Evolutionary conservation across 148 eudicot genomes (phyloP).

Genomic region (Spergularia marina): DNA sequence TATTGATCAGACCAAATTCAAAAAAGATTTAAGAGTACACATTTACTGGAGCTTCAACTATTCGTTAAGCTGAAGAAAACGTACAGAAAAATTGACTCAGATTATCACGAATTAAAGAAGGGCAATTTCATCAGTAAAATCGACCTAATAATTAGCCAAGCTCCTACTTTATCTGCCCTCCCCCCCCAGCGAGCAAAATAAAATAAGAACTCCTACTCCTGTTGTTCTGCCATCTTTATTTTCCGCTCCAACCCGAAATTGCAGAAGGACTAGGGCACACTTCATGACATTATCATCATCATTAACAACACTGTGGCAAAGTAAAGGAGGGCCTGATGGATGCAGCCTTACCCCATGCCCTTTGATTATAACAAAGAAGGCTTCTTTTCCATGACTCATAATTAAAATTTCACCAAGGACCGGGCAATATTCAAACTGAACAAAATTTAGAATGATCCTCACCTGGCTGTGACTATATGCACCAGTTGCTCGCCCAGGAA

Average conservation of each 20-base stretch:
- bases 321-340: no score
- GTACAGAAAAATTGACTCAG: not conserved
- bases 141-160: not conserved
- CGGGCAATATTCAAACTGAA: not conserved
- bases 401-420: not conserved
- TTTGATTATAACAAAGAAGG: no score
- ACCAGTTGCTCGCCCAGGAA: conserved; percentile 93
- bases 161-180: not conserved
- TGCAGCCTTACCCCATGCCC: no score
- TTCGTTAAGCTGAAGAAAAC: not conserved
- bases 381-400: no score
- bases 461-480: conserved; percentile 98
- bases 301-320: no score
- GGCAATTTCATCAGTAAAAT: not conserved
- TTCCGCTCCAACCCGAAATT: not conserved
- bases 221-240: not conserved
- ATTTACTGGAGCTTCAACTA: not conserved
- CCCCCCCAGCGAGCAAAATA: not conserved
- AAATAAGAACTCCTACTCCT: not conserved
- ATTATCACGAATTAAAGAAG: not conserved
- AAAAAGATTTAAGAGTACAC: not conserved
- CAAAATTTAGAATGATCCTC: not conserved
- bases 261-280: not conserved
- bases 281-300: no score
- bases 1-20: conserved; percentile 7